phyloP scores from a whole-genome alignment of 176 grass and related monocot genomes.

The Typha latifolia region DNA sequence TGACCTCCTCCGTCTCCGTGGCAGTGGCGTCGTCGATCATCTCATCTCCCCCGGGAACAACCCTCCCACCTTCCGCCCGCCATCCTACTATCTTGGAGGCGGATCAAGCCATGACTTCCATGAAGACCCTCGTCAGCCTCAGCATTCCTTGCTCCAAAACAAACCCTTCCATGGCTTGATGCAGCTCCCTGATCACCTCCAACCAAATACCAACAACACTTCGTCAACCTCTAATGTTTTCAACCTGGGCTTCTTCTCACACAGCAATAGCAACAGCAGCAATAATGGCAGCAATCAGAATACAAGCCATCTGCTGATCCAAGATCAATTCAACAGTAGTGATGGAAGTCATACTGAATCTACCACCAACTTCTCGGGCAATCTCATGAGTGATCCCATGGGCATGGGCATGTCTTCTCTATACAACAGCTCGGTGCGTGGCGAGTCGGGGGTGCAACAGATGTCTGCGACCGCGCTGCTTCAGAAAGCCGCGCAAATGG shows the following conservation, averaged over 20 bases:
- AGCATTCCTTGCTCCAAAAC: background rate
- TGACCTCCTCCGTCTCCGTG: conserved; percentile 8
- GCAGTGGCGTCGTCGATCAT: background rate
- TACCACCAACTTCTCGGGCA: background rate
- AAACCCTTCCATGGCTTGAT: conserved; percentile 15
- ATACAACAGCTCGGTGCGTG: background rate
- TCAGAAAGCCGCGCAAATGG: conserved; percentile 17
- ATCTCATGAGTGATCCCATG: background rate
- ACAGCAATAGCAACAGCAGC: conserved; percentile 1
- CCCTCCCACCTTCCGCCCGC: background rate
- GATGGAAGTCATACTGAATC: background rate
- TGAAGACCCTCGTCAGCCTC: background rate
- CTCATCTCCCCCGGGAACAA: background rate
- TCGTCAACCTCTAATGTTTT: conserved; percentile 1
- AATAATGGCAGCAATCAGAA: background rate
- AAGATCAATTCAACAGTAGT: conserved; percentile 1
- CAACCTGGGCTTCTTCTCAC: conserved; percentile 10
- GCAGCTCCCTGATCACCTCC: conserved; percentile 11
- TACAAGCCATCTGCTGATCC: conserved; percentile 4
- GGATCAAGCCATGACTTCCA: conserved; percentile 5
- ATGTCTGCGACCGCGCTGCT: conserved; percentile 18
- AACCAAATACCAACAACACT: background rate
- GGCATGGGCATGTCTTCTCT: background rate
- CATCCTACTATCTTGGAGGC: conserved; percentile 4
- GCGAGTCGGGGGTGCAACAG: background rate